These are phyloP conservation scores for Cadophora sp. DNA, from an alignment of 2,329 filamentous ascomycete genomes.

Conservation along the genomic window DNA sequence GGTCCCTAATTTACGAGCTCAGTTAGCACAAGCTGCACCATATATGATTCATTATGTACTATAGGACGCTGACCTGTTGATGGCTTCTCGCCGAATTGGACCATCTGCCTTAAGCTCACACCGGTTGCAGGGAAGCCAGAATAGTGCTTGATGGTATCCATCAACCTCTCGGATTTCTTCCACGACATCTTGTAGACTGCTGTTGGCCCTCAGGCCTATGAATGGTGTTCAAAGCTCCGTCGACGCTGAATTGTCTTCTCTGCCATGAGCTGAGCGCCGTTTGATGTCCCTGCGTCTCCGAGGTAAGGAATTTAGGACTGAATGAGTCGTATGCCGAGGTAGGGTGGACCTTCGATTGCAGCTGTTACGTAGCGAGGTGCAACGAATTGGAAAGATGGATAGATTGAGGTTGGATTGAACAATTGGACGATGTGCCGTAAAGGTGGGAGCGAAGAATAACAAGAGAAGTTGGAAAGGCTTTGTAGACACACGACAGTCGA, in stretches of 20 bases:
- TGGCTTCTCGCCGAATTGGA: slow-evolving; percentile 94
- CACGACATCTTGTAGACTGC: slow-evolving; percentile 75
- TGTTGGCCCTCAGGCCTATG: slow-evolving; percentile 42
- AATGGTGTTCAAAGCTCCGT: slow-evolving; percentile 32
- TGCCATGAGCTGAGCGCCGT: slow-evolving; percentile 31
- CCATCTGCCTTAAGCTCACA: slow-evolving; percentile 97
- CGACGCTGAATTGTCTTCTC: slow-evolving; percentile 20
- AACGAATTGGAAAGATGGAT: neutral
- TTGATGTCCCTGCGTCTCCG: slow-evolving; percentile 25
- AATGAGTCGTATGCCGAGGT: slow-evolving; percentile 5
- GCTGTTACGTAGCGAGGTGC: neutral
- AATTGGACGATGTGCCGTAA: neutral
- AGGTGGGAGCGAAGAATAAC: neutral
- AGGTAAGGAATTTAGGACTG: neutral
- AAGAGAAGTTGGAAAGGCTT: neutral
- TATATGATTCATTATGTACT: neutral
- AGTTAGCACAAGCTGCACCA: slow-evolving; percentile 15
- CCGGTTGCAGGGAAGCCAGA: slow-evolving; percentile 96
- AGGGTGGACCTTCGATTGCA: neutral
- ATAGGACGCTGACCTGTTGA: slow-evolving; percentile 72
- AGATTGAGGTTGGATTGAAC: neutral
- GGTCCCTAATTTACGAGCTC: slow-evolving; percentile 66
- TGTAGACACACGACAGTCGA: neutral
- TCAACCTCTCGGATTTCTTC: slow-evolving; percentile 88
- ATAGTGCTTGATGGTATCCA: slow-evolving; percentile 98